Evolutionary conservation across 768 basidiomycete species (phyloP), one percentile per base, ranked within the genome.

Genomic region (Lentinula sp.): DNA sequence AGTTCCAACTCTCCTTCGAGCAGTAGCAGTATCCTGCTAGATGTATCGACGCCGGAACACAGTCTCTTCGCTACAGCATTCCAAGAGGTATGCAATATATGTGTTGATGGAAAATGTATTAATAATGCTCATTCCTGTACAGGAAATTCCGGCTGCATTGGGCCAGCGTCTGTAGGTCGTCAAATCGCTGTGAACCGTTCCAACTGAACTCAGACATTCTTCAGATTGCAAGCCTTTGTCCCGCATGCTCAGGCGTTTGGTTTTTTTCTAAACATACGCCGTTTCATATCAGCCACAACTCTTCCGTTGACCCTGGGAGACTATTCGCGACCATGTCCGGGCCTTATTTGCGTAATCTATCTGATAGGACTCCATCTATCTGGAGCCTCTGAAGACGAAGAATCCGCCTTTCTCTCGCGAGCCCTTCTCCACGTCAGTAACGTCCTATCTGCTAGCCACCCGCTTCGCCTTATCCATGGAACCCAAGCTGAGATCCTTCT

Each of bases 201-300:
- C 28, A 59, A 66, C 39, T 59, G 51, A 59, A 10, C 34, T 42
- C 21, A 48, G 3, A 48, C 3, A 18, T 34, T 50, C 28, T 52
- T n/a, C 52, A 89, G 87, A 43, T 69, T 87, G 4, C 81, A 85
- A 65, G 74, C 74, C 21, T 85, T 93, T 67, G 68, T 85, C 11
- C 82, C 80, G 15, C 78, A 88, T 65, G 78, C 81, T 1, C 69
- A 74, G 40, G 78, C 85, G 65, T 78, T 89, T 61, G 87, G 86
- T 4, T 84, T 91, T 67, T 91, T 90, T 70, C 80, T 92, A 57
- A 71, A 78, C 61, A 66, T 71, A 4, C 61, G 76, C 9, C 78
- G 84, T 35, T 80, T 86, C 63, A 78, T 79, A 46, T 73, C 75
- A 43, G 70, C 76, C 2, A 71, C 75, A 7, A 75, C 87, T 53